Base-by-base conservation (phyloP, 352 stramenopile genomes). In the Thraustotheca clavata region DNA sequence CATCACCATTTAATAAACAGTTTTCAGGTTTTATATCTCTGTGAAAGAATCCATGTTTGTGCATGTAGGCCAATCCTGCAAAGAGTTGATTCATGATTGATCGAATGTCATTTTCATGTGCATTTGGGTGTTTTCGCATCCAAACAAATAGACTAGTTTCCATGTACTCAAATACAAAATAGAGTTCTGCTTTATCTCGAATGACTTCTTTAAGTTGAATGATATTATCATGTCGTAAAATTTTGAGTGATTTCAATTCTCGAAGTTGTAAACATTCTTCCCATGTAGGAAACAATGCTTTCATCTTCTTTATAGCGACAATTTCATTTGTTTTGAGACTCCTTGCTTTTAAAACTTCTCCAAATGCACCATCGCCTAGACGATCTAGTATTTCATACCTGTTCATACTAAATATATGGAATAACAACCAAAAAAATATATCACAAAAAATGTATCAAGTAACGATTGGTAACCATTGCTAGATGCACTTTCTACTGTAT, bases 281-380 rank as follows among this genome's bases (percentile, higher is more conserved):
- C 81, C 83, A 93, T 22, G 79, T 86, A 16, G 79, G 76, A 49
- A 88, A 93, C 31, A 87, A 40, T 29, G 77, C 71, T 54, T 94
- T 94, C 40, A 92, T 84, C 69, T 91, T 91, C 69, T 94, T 94
- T 67, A 94, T 85, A 12, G 83, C 85, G 18, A 94, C 87, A 29
- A 94, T 72, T 61, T 98, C 93, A 31, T 89, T 82, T 6, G 87
- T 97, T 68, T 95, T 88, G 40, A 86, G 77, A 70, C 87, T 97
- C 16, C 91, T 79, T 14, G 93, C 93, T 61, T 94, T 93, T 22
- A 89, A 75, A 22, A 98, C 94, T 38, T 93, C 89, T 7, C 94
- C 91, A 65, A 97, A 98, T 33, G 94, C 93, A 26, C 93, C 93
- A 71, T 98, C 89, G 24, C 94, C 94, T 18, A 98, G 72, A 47